Percentiles rank a stretch among this genome's conserved stretches.
Conservation (phyloP, 2,329 filamentous ascomycete genomes). For the Ascocoryne sarcoides region DNA sequence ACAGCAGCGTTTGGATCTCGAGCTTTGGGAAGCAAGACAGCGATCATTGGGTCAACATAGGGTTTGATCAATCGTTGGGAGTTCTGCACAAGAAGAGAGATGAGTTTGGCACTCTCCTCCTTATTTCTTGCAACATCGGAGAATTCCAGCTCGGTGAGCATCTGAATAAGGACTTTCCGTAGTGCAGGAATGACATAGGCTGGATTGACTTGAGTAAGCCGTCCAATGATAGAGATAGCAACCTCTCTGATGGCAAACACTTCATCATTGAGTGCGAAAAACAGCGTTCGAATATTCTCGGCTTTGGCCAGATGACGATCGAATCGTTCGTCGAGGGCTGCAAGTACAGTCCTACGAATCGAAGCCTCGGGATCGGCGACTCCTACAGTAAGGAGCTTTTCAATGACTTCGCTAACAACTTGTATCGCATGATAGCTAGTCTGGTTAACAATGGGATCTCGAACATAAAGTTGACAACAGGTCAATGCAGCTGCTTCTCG, state of each 20-base stretch:
- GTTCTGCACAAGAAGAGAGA: constrained; percentile 87
- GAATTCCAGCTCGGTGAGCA: constrained; percentile 93
- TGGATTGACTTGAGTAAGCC: constrained; percentile 82
- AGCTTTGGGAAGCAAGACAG: constrained; percentile 87
- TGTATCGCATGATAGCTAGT: constrained; percentile 95
- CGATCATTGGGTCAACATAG: constrained; percentile 94
- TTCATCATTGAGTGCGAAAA: constrained; percentile 93
- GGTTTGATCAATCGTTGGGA: constrained; percentile 89
- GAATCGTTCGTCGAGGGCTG: constrained; percentile 85
- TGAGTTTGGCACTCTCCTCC: constrained; percentile 88
- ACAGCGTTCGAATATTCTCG: constrained; percentile 91
- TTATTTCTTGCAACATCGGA: constrained; percentile 91
- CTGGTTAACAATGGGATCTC: constrained; percentile 95
- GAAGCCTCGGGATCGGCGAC: constrained; percentile 85
- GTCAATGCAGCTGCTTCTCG: constrained; percentile 91
- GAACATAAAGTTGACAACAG: constrained; percentile 94
- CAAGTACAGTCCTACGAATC: constrained; percentile 81
- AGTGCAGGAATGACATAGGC: constrained; percentile 96
- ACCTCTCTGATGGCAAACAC: constrained; percentile 88
- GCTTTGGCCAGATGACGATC: constrained; percentile 95
- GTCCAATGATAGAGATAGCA: constrained; percentile 91
- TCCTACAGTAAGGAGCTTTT: constrained; percentile 89
- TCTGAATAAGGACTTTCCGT: constrained; percentile 89
- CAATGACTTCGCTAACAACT: constrained; percentile 95
- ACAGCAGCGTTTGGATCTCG: constrained; percentile 78